Base-by-base conservation (phyloP, 345 rosid genomes). In the Eucalyptus leucophloia region DNA sequence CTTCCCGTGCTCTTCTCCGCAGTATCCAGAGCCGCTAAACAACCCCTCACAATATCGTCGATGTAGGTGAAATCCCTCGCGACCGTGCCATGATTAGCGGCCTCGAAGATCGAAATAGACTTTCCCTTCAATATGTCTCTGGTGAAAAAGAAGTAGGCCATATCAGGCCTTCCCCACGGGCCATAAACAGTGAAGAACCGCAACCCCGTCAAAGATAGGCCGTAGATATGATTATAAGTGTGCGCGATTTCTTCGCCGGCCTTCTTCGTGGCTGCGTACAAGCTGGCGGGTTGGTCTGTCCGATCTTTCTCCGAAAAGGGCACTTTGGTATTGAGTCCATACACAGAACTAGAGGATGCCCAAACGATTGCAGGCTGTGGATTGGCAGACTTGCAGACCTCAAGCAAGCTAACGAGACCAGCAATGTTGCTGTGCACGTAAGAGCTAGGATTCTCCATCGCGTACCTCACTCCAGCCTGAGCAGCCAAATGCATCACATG, bases 11-110 rank as follows among this genome's bases (percentile, higher is more conserved):
- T 97, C 94, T 96, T 97, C 94, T 95, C 93, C 4, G 99, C 98
- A 56, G 99, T 97, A 90, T 96, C 99, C 90, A 97, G 90, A 16
- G 99, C 93, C 8, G 92, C 98, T 89, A 96, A 92, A 89, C 99
- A 97, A 19, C 99, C 99, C 92, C 95, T 97, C 86, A 97, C 99
- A 44, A 97, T 96, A 89, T 97, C 99, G 87, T 97, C 99, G 42
- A 97, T 94, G 94, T 96, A 97, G 81, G 99, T 97, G 86, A 97
- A 97, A 91, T 97, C 99, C 90, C 99, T 93, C 30, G 95, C 95
- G 50, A 93, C 95, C 0, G 94, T 88, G 13, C 92, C 94, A 7
- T 92, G 95, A 89, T 92, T 90, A 13, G 93, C 90, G 1, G 89
- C 94, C 89, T 93, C 95, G 67, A 93, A 93, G 45, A 93, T 92